Percentiles rank a stretch among this genome's conserved stretches.
Evolutionary conservation across 306 rosid species (phyloP).

Genomic region (Gynostemma pentaphyllum): DNA sequence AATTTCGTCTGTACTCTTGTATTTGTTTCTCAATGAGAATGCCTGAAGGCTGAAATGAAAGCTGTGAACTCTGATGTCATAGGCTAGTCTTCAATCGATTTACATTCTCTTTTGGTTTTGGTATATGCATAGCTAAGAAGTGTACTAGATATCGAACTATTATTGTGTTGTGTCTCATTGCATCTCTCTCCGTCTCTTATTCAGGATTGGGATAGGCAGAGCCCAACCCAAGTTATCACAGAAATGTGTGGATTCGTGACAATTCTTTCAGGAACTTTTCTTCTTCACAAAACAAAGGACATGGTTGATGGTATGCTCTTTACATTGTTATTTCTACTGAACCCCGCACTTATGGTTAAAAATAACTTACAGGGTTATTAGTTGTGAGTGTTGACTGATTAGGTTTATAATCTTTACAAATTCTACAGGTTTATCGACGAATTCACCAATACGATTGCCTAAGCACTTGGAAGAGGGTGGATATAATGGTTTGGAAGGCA

Average conservation of each 20-base stretch:
- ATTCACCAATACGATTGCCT: conserved; percentile 30
- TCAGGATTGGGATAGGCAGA: conserved; percentile 99
- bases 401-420: not conserved
- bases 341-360: not conserved
- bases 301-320: conserved; percentile 72
- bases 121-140: not conserved
- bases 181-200: not conserved
- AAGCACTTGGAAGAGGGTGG: conserved; percentile 74
- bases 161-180: not conserved
- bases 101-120: not conserved
- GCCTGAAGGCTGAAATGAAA: not conserved
- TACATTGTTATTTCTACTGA: not conserved
- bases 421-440: conserved; percentile 18
- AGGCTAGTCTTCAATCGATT: not conserved
- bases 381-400: not conserved
- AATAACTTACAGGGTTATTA: not conserved
- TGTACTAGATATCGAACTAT: not conserved
- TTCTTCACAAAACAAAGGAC: conserved; percentile 96
- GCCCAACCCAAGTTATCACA: conserved; percentile 91
- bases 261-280: conserved; percentile 94
- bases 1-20: no score
- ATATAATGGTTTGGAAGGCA: conserved; percentile 48
- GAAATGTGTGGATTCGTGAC: conserved; percentile 97
- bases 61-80: not conserved
- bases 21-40: not conserved